phyloP scores from a whole-genome alignment of 2,329 filamentous ascomycete species.

The Colletotrichum agaves region DNA sequence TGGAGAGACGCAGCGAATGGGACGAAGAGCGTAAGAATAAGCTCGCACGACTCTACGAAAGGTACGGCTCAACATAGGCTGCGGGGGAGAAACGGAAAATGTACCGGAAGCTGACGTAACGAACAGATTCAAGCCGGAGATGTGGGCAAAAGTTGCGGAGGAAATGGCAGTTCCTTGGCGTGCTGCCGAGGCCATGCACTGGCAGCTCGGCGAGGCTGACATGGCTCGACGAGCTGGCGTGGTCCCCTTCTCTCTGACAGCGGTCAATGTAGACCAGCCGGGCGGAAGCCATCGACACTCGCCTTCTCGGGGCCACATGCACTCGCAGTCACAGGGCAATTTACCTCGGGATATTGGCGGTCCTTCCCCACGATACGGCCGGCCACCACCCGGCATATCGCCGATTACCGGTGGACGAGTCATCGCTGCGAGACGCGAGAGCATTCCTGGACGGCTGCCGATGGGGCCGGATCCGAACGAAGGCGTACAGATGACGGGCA shows the following conservation, averaged over 20 bases:
- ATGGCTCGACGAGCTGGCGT: slow-evolving; percentile 95
- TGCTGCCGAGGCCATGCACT: slow-evolving; percentile 97
- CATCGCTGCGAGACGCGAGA: slow-evolving; percentile 55
- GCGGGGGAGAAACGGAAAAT: neutral
- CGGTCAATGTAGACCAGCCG: slow-evolving; percentile 57
- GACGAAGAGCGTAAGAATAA: slow-evolving; percentile 98
- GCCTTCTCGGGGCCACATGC: slow-evolving; percentile 46
- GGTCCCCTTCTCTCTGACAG: slow-evolving; percentile 78
- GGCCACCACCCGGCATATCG: slow-evolving; percentile 45
- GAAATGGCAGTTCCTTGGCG: slow-evolving; percentile 97
- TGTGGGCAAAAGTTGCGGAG: slow-evolving; percentile 96
- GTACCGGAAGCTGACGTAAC: slow-evolving; percentile 23
- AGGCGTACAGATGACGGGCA: slow-evolving; percentile 45
- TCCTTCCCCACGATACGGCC: slow-evolving; percentile 57
- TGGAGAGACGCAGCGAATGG: slow-evolving; percentile 93
- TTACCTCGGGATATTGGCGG: slow-evolving; percentile 55
- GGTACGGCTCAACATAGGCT: slow-evolving; percentile 66
- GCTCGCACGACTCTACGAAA: slow-evolving; percentile 91
- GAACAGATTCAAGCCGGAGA: slow-evolving; percentile 90
- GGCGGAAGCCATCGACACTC: slow-evolving; percentile 32
- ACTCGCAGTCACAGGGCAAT: slow-evolving; percentile 59
- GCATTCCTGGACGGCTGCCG: slow-evolving; percentile 46
- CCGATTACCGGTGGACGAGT: slow-evolving; percentile 49
- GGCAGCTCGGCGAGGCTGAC: slow-evolving; percentile 92
- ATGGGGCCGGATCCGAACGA: slow-evolving; percentile 47